phyloP scores from a whole-genome alignment of 495 filamentous ascomycete species.

The Chaetomium fimeti region DNA sequence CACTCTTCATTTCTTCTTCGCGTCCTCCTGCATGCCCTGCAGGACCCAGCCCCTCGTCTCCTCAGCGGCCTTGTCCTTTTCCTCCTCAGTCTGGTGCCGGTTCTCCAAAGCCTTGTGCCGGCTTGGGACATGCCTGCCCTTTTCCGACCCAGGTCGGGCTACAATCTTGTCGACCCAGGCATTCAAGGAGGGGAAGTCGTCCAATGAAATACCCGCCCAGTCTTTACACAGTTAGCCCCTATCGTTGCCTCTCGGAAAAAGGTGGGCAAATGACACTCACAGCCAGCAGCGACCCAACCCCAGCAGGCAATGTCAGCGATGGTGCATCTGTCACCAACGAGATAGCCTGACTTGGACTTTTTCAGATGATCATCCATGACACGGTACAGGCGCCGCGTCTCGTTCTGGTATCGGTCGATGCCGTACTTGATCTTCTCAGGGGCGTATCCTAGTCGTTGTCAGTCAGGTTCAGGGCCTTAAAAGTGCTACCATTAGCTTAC shows the following conservation, averaged over 20 bases:
- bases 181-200: conserved; percentile 69
- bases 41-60: conserved; percentile 59
- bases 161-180: conserved; percentile 67
- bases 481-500: conserved; percentile 34
- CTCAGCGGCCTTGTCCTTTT: conserved; percentile 54
- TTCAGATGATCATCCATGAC: conserved; percentile 74
- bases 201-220: conserved; percentile 72
- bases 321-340: conserved; percentile 76
- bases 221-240: conserved; percentile 37
- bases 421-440: conserved; percentile 86
- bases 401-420: conserved; percentile 76
- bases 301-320: conserved; percentile 83
- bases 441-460: conserved; percentile 57
- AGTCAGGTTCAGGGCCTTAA: background rate
- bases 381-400: conserved; percentile 76
- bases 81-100: conserved; percentile 41
- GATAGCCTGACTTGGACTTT: conserved; percentile 60
- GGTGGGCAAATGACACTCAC: conserved; percentile 30
- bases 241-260: background rate
- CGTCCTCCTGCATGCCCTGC: conserved; percentile 61
- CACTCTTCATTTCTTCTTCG: conserved; percentile 52
- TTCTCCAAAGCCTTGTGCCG: conserved; percentile 60
- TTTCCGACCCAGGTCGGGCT: conserved; percentile 66
- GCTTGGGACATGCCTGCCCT: conserved; percentile 73
- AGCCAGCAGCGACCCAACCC: conserved; percentile 63